Conservation (phyloP, 129 eudicot genomes). For the Tagetes patula region DNA sequence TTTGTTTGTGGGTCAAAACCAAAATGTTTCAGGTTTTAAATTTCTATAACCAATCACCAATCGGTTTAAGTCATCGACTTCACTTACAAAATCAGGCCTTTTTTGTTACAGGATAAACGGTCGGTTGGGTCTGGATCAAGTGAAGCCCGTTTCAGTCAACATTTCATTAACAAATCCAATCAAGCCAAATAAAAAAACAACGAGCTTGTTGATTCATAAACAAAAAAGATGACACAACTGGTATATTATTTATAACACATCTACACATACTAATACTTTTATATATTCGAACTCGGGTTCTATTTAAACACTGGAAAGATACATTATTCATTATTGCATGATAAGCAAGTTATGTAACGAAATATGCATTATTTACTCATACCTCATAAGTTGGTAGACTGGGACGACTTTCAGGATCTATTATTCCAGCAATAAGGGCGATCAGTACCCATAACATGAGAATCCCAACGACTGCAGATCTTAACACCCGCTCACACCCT, state of each 20-base stretch:
- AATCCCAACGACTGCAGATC: constrained; percentile 68
- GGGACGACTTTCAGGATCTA: constrained; percentile 66
- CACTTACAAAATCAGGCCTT: background rate
- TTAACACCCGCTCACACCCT: constrained; percentile 44
- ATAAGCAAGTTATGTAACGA: constrained; percentile 3
- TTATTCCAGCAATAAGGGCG: constrained; percentile 63
- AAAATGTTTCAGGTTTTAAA: background rate
- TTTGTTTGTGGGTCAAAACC: background rate
- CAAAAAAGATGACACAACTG: background rate
- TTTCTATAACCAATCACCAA: background rate
- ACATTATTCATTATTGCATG: background rate
- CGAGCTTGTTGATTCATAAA: background rate
- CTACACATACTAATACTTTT: background rate
- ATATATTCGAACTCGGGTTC: constrained; percentile 6
- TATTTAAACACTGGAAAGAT: constrained; percentile 1
- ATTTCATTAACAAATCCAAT: background rate
- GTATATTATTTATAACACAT: background rate
- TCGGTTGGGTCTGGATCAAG: background rate
- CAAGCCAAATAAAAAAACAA: background rate
- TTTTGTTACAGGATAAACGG: background rate
- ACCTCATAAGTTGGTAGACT: constrained; percentile 43
- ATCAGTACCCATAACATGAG: constrained; percentile 74
- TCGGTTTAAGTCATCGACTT: background rate
- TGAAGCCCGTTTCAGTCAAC: background rate
- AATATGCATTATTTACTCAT: constrained; percentile 21